Evolutionary conservation across 768 basidiomycete species (phyloP), one percentile per base, ranked within the genome.

Genomic region (Rhodosporidiobolus sp.): DNA sequence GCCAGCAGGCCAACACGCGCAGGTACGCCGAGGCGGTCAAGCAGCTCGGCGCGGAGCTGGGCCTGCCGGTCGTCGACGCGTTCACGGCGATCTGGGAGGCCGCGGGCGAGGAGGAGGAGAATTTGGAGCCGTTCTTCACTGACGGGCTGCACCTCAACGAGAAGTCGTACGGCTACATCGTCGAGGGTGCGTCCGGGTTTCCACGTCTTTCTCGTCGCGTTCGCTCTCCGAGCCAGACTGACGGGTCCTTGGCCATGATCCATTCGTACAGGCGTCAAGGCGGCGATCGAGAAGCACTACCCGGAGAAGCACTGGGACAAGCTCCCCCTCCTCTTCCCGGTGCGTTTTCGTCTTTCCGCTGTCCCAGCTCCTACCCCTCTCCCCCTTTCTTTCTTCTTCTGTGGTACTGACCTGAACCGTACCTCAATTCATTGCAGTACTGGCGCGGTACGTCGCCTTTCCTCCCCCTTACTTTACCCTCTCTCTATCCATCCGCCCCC

Each of bases 121-220:
- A 48, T 24, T n/a, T 70, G 14, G 28, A 28, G 5, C 19, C 8
- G 38, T 67, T 65, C 35, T 63, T 67, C 22, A n/a, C 19, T 8
- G 76, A 76, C 32, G 76, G 76, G 12, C 35, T 76, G 67, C 76
- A 76, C 45, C 22, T 76, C 24, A 65, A 3, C 10, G 54, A 12
- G 2, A 43, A 55, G 16, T 67, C 69, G 14, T 76, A 76, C 38
- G 28, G 7, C 35, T 17, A 62, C 12, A 62, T 76, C 20, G 63
- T 63, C 10, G 64, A 53, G 9, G 56, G 73, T 67, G 65, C 50
- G 73, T 63, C 26, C 8, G 24, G 2, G 12, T 26, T 2, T 30
- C 58, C 35, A 11, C n/a, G 8, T 26, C 12, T 3, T 30, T 35
- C n/a, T n/a, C n/a, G n/a, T n/a, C n/a, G n/a, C n/a, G n/a, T n/a